Conservation (phyloP, 148 eudicot species). For the Agrostemma githago region DNA sequence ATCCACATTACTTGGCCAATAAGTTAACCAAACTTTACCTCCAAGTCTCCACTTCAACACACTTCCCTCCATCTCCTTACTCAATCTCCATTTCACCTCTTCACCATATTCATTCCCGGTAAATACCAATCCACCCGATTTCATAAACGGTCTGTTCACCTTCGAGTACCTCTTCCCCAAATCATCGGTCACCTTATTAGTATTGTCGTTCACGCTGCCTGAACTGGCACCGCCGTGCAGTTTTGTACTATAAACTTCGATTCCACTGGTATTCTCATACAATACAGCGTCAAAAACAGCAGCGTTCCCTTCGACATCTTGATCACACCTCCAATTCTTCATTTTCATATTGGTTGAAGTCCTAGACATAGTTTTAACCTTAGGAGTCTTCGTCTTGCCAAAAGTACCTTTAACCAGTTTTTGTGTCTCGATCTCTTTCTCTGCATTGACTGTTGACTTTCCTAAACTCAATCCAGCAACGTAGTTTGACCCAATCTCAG, state of each 20-base stretch:
- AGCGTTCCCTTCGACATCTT: conserved; percentile 59
- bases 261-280: conserved; percentile 53
- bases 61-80: conserved; percentile 87
- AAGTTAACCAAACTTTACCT: conserved; percentile 67
- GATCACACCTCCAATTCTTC: conserved; percentile 87
- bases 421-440: conserved; percentile 57
- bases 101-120: conserved; percentile 52
- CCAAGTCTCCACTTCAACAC: conserved; percentile 91
- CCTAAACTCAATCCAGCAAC: conserved; percentile 57
- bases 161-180: conserved; percentile 56
- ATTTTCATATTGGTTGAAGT: conserved; percentile 42
- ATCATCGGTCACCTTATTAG: conserved; percentile 11
- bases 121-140: conserved; percentile 58
- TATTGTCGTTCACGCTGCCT: neutral
- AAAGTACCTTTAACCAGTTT: conserved; percentile 59
- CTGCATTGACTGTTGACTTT: conserved; percentile 47
- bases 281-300: conserved; percentile 55
- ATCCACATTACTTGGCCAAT: conserved; percentile 67
- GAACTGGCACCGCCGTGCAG: conserved; percentile 26
- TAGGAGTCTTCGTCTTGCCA: conserved; percentile 48
- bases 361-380: conserved; percentile 56
- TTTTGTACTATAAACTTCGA: conserved; percentile 59
- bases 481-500: conserved; percentile 63
- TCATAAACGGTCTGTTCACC: conserved; percentile 54
- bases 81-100: conserved; percentile 71